Conservation (phyloP, 192 early-diverging fungal species). For the Jimgerdemannia flammicorona region DNA sequence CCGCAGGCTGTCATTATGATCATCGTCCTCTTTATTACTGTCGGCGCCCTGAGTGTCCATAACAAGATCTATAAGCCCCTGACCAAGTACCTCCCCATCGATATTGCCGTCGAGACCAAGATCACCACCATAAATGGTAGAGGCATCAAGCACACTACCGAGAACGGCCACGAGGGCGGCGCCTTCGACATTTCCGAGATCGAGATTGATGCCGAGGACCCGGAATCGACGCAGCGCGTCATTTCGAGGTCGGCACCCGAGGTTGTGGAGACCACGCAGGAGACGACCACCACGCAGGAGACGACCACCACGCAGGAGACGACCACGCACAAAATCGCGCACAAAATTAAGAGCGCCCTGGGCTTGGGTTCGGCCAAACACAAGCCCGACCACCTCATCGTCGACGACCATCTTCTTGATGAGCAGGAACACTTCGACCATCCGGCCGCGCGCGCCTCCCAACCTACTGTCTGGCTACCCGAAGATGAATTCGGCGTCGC, state of each 20-base stretch:
- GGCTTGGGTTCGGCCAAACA: not conserved
- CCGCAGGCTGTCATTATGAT: conserved; percentile 42
- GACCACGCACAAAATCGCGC: not conserved
- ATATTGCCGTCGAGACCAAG: conserved; percentile 14
- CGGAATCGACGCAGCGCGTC: not conserved
- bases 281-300: not conserved
- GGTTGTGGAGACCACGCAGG: not conserved
- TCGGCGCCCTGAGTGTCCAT: conserved; percentile 24
- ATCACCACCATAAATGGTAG: not conserved
- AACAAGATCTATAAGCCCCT: conserved; percentile 38
- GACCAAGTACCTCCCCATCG: conserved; percentile 39
- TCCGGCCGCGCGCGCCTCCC: conserved; percentile 27
- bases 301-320: not conserved
- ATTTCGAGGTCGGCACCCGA: not conserved
- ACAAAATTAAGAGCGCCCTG: not conserved
- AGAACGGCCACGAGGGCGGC: not conserved
- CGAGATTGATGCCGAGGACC: not conserved
- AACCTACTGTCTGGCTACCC: conserved; percentile 48
- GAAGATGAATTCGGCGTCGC: conserved; percentile 39
- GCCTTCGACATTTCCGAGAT: not conserved
- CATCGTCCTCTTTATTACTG: conserved; percentile 21
- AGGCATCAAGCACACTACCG: not conserved
- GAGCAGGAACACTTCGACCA: conserved; percentile 8
- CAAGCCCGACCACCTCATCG: not conserved
- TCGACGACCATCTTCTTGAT: no score